These are phyloP conservation scores for Solanum hybrid DNA, from an alignment of 305 asterid species.

Conservation along the genomic window DNA sequence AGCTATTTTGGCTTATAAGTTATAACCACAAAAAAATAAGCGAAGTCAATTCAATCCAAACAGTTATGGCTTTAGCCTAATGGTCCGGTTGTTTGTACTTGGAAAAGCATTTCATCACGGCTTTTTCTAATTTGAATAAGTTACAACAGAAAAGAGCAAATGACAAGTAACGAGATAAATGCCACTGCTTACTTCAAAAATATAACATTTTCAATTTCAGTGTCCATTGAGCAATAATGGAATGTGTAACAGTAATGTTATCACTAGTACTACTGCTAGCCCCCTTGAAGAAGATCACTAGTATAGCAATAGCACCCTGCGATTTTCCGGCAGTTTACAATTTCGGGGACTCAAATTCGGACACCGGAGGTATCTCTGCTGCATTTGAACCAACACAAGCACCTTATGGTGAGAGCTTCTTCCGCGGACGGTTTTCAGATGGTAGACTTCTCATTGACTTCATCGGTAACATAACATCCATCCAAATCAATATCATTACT, in stretches of 20 bases:
- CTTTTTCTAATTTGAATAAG: background rate
- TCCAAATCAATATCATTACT: background rate
- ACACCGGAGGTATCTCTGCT: constrained; percentile 41
- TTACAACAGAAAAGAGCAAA: background rate
- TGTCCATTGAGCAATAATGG: constrained; percentile 7
- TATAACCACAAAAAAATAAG: too few relatives aligned
- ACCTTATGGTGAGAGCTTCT: constrained; percentile 40
- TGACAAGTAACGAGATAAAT: background rate
- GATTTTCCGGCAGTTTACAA: constrained; percentile 39
- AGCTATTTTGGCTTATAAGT: too few relatives aligned
- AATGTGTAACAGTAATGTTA: background rate
- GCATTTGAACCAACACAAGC: constrained; percentile 30
- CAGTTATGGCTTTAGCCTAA: background rate
- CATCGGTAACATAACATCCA: constrained; percentile 17
- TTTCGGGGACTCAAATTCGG: constrained; percentile 51
- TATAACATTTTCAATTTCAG: background rate
- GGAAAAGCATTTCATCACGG: background rate
- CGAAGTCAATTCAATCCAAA: background rate
- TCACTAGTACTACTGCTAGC: constrained; percentile 3
- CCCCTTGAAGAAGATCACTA: background rate
- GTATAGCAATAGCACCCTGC: constrained; percentile 13
- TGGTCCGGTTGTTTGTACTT: background rate
- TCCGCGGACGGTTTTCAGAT: constrained; percentile 34
- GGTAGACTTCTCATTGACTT: constrained; percentile 48
- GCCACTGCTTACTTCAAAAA: background rate